Evolutionary conservation across 139 green algal genomes (phyloP), one percentile per base, ranked within the genome.

Genomic region (Mesostigma viride): DNA sequence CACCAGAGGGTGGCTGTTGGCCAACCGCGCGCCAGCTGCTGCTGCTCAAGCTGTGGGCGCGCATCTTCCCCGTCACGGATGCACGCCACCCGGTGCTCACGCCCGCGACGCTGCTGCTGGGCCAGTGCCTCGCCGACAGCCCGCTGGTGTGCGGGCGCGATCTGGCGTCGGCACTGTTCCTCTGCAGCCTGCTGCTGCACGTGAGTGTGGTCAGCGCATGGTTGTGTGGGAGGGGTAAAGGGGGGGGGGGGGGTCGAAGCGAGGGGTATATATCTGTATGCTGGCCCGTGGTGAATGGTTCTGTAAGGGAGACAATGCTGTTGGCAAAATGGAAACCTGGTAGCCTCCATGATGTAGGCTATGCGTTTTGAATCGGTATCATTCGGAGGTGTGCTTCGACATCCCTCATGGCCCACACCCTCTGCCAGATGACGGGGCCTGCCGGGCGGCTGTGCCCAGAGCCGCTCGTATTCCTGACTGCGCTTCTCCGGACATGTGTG

Each of bases 61-160:
- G 68, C 11, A 73, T 95, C 32, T 98, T 95, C 76, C 91, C 89
- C 0, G 71, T 78, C 6, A 84, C 76, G 6, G 91, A 97, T 68
- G 77, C 80, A 48, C 73, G 83, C 2, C 91, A 97, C 69, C 80
- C 88, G 0, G 89, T 96, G 22, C 69, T 81, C 1, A 95, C 86
- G 0, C 88, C 89, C 0, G 70, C 76, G 0, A 68, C 80, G 0
- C 64, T 94, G 24, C 71, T 95, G 31, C 3, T 85, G 0, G 70
- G 67, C 17, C 62, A 79, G 36, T 68, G 62, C 22, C 74, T 83
- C 14, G 30, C 58, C 17, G 33, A 71, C 51, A 88, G 86, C 77
- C 84, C 84, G 0, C 28, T 88, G 27, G 62, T 36, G 3, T 45
- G 36, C 32, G 47, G 72, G 0, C 65, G 31, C 14, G 72, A 89